Percentiles rank a stretch among this genome's conserved stretches.
These are phyloP conservation scores for Chytriomyces confervae DNA, from an alignment of 192 early-diverging fungal species.

Conservation along the genomic window DNA sequence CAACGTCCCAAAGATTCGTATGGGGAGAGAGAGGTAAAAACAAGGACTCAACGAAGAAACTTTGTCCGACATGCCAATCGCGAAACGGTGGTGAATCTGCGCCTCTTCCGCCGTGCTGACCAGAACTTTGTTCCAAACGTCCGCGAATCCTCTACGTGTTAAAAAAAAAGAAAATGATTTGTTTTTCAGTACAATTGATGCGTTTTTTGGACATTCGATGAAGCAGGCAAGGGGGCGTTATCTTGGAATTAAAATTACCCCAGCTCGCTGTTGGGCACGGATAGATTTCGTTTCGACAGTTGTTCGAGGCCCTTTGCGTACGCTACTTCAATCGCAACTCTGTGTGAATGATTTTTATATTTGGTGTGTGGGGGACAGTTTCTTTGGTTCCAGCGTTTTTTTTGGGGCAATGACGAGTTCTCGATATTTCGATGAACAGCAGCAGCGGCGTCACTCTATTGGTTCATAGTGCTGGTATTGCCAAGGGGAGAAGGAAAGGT, in stretches of 20 bases:
- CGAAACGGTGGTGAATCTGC: conserved; percentile 23
- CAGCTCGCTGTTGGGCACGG: conserved; percentile 12
- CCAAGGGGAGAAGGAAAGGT: neutral
- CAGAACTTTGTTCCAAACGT: conserved; percentile 31
- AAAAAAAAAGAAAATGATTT: neutral
- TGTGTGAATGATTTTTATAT: neutral
- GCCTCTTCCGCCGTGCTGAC: conserved; percentile 24
- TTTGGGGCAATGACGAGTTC: too few relatives aligned
- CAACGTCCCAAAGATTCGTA: too few relatives aligned
- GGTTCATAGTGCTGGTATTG: neutral
- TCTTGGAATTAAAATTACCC: conserved; percentile 10
- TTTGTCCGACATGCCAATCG: conserved; percentile 30
- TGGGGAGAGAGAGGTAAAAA: too few relatives aligned
- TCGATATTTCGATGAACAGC: too few relatives aligned
- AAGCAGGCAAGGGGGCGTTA: neutral
- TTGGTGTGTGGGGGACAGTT: too few relatives aligned
- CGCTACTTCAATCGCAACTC: conserved; percentile 5
- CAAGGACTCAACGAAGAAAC: conserved; percentile 7
- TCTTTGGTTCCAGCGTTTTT: too few relatives aligned
- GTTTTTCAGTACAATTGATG: neutral
- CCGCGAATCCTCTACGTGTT: conserved; percentile 11
- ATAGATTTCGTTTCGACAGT: conserved; percentile 17
- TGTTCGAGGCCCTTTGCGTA: conserved; percentile 28
- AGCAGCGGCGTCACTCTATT: too few relatives aligned
- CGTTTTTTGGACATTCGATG: neutral